Percentiles rank a stretch among this genome's conserved stretches.
Evolutionary conservation across 1,284 basidiomycete genomes (phyloP).

Genomic region (Ustilago cynodontis): DNA sequence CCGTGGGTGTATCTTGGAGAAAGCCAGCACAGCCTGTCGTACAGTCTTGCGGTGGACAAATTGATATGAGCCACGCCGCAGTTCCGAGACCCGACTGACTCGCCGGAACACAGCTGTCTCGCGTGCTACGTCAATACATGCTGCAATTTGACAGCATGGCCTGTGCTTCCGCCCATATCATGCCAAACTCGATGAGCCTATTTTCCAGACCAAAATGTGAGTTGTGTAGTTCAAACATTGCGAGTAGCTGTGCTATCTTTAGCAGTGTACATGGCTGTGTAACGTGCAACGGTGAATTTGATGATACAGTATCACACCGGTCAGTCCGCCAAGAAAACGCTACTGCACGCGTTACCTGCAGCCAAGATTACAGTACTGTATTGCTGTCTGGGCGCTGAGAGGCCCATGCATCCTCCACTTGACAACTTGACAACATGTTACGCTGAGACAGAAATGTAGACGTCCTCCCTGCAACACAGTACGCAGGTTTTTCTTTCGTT

Average conservation of each 20-base stretch:
- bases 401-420: conserved; percentile 2
- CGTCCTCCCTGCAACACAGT: not conserved
- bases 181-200: too few relatives aligned
- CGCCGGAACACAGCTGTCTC: not conserved
- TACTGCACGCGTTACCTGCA: not conserved
- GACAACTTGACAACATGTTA: not conserved
- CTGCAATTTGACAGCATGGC: too few relatives aligned
- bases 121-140: too few relatives aligned
- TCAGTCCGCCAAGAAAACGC: not conserved
- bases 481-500: too few relatives aligned
- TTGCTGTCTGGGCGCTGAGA: too few relatives aligned
- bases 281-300: not conserved
- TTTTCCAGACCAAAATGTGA: too few relatives aligned
- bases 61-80: conserved; percentile 16
- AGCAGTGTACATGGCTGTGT: not conserved
- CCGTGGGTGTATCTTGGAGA: not conserved
- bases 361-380: not conserved
- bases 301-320: not conserved
- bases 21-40: not conserved
- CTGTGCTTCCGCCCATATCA: too few relatives aligned
- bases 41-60: conserved; percentile 1
- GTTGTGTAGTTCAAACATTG: too few relatives aligned
- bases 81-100: conserved; percentile 24
- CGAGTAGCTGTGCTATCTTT: not conserved
- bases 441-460: not conserved